These are phyloP conservation scores for Jaenimonas drosophilae DNA, from an alignment of 208 protist genomes.

Conservation along the genomic window DNA sequence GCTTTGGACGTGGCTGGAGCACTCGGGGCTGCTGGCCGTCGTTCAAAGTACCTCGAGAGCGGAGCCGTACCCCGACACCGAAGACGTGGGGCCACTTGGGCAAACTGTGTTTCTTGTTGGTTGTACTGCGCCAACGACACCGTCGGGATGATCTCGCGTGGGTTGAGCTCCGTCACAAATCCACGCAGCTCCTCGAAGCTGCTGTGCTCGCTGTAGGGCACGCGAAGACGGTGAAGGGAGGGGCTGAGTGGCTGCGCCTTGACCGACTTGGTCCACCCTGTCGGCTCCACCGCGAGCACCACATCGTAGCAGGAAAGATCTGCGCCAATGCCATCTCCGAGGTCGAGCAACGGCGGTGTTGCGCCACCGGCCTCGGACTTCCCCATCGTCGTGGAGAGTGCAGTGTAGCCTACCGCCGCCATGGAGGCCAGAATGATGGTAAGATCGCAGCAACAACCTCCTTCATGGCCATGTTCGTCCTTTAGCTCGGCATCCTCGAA, in stretches of 20 bases:
- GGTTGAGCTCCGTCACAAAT: conserved; percentile 75
- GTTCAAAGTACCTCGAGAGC: conserved; percentile 57
- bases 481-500: too few species aligned
- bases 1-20: too few species aligned
- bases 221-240: conserved; percentile 22
- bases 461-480: too few species aligned
- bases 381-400: not conserved
- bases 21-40: too few species aligned
- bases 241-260: conserved; percentile 11
- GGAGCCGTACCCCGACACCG: conserved; percentile 36
- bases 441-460: too few species aligned
- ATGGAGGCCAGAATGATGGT: too few species aligned
- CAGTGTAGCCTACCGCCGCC: not conserved
- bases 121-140: conserved; percentile 64
- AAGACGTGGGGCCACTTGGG: conserved; percentile 49
- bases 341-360: conserved; percentile 6
- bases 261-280: conserved; percentile 57
- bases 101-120: conserved; percentile 57
- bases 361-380: not conserved
- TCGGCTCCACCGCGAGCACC: conserved; percentile 70
- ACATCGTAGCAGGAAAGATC: conserved; percentile 33
- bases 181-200: conserved; percentile 70
- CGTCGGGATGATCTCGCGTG: conserved; percentile 47
- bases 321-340: conserved; percentile 30
- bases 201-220: conserved; percentile 87